Evolutionary conservation across 176 grass and related monocot genomes (phyloP), one percentile per base, ranked within the genome.

Genomic region (Elaeis guineensis): DNA sequence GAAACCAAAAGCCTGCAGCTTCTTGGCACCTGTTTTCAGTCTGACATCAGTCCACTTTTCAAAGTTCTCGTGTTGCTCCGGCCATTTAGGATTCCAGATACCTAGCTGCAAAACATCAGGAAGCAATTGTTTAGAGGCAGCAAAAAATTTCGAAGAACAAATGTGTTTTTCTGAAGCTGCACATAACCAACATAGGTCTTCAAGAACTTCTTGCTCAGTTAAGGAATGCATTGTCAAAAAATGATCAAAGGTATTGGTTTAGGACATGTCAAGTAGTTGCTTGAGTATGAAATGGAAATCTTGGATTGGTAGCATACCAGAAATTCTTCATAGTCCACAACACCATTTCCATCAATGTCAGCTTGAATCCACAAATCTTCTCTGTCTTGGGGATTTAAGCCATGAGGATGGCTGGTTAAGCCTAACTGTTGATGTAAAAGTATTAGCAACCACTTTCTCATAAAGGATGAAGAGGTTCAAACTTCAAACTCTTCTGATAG

Each of bases 261-360:
- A 14, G 11, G 35, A 44, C 35, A 44, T 14, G 35, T 12, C 35
- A 14, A 12, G 35, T 44, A 44, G 9, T 44, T 12, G 35, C 8
- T 44, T 44, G 35, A 44, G 35, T 44, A 44, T 12, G 35, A 44
- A 44, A 44, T 44, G 35, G 35, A 12, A 9, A 12, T 44, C 35
- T 44, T 2, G 1, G 35, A 44, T 8, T 3, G 35, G 35, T 44
- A 50, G 25, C 56, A 51, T 80, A 89, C 89, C 82, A 81, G 70
- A 86, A 89, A 95, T 79, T 95, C 79, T 81, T 73, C 65, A 60
- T 81, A 84, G 72, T 81, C 67, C 57, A 95, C 51, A 69, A 81
- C 67, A 73, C 82, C 82, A 63, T 86, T 82, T 49, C 79, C 71
- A 20, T 95, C 74, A 1, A 51, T 57, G 61, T 84, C 86, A 70